Conservation (phyloP, 2,329 filamentous ascomycete genomes). For the Alternaria angustiovoidea region DNA sequence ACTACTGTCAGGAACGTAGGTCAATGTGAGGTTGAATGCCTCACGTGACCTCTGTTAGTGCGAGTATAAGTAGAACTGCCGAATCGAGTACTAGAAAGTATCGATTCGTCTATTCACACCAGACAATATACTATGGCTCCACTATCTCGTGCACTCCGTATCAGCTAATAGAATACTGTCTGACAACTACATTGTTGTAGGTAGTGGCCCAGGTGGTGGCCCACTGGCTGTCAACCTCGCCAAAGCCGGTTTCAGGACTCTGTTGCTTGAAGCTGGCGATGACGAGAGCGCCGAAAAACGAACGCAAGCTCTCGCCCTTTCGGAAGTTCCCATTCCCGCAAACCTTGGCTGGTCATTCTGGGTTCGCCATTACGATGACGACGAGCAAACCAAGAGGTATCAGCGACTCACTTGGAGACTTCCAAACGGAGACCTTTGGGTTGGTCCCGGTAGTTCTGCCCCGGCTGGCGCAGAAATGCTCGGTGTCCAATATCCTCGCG, state of each 20-base stretch:
- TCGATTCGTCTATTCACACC: no score
- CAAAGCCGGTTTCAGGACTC: neutral
- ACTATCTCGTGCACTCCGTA: no score
- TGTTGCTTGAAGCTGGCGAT: neutral
- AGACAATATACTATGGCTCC: no score
- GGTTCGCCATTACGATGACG: neutral
- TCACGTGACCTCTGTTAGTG: no score
- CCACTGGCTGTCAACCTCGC: neutral
- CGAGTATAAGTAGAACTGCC: no score
- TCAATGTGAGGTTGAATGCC: no score
- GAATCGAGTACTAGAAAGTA: no score
- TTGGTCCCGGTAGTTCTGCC: neutral
- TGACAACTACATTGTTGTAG: neutral
- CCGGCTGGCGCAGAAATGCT: neutral
- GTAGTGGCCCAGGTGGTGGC: neutral
- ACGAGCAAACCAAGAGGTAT: neutral
- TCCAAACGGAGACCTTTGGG: neutral
- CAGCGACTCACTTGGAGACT: neutral
- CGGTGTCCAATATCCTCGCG: slow-evolving; percentile 1
- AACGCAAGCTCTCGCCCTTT: neutral
- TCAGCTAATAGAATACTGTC: no score
- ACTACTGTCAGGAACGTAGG: no score
- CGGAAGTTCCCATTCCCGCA: no score
- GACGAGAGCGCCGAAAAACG: neutral
- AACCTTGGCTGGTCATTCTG: neutral